phyloP scores from a whole-genome alignment of 495 filamentous ascomycete genomes.

The Sphaerosporella brunnea region DNA sequence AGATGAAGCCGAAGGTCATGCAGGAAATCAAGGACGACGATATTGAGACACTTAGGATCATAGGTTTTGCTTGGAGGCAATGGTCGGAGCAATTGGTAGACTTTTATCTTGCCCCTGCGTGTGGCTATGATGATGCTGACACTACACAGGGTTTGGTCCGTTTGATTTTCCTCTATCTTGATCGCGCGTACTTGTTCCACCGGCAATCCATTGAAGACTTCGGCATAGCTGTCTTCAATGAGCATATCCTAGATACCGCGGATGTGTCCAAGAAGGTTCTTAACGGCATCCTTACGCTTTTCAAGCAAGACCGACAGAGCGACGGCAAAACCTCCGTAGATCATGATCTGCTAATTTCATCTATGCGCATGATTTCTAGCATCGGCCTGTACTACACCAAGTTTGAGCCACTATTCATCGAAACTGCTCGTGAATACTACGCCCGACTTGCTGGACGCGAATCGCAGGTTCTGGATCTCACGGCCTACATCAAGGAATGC shows the following conservation, averaged over 20 bases:
- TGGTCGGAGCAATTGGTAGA: constrained; percentile 64
- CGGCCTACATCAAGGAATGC: constrained; percentile 51
- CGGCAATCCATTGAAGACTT: constrained; percentile 41
- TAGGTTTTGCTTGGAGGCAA: constrained; percentile 51
- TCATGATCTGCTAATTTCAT: constrained; percentile 42
- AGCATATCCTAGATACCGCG: constrained; percentile 37
- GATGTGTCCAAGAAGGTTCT: constrained; percentile 39
- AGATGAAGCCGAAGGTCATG: constrained; percentile 37
- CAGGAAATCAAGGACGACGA: constrained; percentile 40
- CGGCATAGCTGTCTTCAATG: constrained; percentile 40
- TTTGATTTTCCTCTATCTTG: constrained; percentile 80
- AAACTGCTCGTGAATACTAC: constrained; percentile 47
- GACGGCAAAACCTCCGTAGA: constrained; percentile 33
- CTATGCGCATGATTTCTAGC: constrained; percentile 62
- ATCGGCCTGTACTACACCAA: constrained; percentile 55
- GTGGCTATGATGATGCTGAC: neutral
- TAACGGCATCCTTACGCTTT: constrained; percentile 54
- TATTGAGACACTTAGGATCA: constrained; percentile 36
- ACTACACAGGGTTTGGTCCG: constrained; percentile 47
- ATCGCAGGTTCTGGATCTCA: constrained; percentile 38
- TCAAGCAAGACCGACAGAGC: constrained; percentile 49
- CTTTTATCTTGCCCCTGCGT: neutral
- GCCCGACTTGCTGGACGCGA: constrained; percentile 44
- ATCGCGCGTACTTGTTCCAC: constrained; percentile 68
- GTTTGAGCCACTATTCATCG: constrained; percentile 64